Evolutionary conservation across 2,329 filamentous ascomycete species (phyloP).

Genomic region (Monilinia fructigena): DNA sequence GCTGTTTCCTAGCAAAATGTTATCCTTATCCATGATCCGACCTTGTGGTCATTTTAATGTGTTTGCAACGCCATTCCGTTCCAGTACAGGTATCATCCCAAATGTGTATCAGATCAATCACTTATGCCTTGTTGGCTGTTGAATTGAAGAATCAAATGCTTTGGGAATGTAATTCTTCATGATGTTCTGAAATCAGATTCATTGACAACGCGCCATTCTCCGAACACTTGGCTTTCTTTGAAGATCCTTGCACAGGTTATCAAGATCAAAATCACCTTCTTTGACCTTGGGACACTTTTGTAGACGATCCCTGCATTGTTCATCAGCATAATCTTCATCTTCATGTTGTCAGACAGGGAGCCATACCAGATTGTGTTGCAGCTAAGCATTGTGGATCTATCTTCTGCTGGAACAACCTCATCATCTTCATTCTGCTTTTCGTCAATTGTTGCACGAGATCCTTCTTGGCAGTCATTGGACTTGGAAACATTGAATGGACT

Average conservation of each 20-base stretch:
- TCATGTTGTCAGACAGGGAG: not conserved
- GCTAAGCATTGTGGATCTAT: slow-evolving; percentile 65
- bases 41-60: slow-evolving; percentile 18
- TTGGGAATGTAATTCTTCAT: slow-evolving; percentile 46
- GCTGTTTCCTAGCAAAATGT: slow-evolving; percentile 18
- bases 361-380: slow-evolving; percentile 93
- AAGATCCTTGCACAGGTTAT: slow-evolving; percentile 86
- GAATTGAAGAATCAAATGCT: not conserved
- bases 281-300: slow-evolving; percentile 85
- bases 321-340: slow-evolving; percentile 8
- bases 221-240: slow-evolving; percentile 94
- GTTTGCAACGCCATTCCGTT: slow-evolving; percentile 17
- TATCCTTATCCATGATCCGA: slow-evolving; percentile 16
- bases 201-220: slow-evolving; percentile 87
- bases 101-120: slow-evolving; percentile 11
- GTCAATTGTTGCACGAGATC: slow-evolving; percentile 79
- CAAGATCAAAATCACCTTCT: slow-evolving; percentile 88
- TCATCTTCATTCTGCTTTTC: slow-evolving; percentile 70
- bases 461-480: slow-evolving; percentile 53
- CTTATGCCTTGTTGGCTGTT: slow-evolving; percentile 9
- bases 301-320: slow-evolving; percentile 72
- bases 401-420: slow-evolving; percentile 60
- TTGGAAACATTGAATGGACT: slow-evolving; percentile 72
- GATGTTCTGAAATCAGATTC: slow-evolving; percentile 80
- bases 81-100: slow-evolving; percentile 13